Conservation (phyloP, 169 alveolate species). For the Plasmodium knowlesi region DNA sequence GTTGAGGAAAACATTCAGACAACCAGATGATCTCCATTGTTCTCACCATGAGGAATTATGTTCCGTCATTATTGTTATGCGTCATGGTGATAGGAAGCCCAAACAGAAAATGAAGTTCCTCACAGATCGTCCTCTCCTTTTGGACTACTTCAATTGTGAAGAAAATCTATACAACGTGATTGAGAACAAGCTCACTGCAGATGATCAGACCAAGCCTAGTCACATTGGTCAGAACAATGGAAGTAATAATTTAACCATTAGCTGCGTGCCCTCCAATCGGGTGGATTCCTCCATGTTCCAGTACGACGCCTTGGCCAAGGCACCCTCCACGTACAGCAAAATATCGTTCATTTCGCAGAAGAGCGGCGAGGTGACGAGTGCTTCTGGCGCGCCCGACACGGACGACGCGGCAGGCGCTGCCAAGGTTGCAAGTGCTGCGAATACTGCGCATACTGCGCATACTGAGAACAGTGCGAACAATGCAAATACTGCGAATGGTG, state of each 20-base stretch:
- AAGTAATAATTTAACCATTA: background rate
- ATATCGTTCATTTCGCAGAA: background rate
- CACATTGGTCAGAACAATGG: background rate
- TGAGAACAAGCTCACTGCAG: slow-evolving; percentile 3
- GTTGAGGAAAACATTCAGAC: slow-evolving; percentile 79
- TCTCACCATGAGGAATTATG: slow-evolving; percentile 92
- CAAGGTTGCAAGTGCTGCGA: background rate
- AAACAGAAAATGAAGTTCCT: slow-evolving; percentile 96
- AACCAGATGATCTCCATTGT: slow-evolving; percentile 74
- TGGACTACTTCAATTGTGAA: slow-evolving; percentile 84
- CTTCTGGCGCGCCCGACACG: background rate
- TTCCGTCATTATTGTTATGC: slow-evolving; percentile 96
- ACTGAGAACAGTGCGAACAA: background rate
- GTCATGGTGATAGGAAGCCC: slow-evolving; percentile 99
- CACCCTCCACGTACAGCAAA: background rate
- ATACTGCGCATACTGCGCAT: background rate
- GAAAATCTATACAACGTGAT: slow-evolving; percentile 45
- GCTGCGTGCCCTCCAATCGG: background rate
- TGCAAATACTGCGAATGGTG: background rate
- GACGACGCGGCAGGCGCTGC: background rate
- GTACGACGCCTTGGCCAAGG: background rate
- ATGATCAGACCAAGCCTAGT: slow-evolving; percentile 7
- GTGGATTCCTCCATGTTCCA: background rate
- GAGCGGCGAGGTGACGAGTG: background rate
- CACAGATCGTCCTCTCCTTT: slow-evolving; percentile 86